A percentile compares a stretch with the other conserved stretches of the same genome.
phyloP scores from a whole-genome alignment of 176 grass and related monocot species.

The Oryza nivara region DNA sequence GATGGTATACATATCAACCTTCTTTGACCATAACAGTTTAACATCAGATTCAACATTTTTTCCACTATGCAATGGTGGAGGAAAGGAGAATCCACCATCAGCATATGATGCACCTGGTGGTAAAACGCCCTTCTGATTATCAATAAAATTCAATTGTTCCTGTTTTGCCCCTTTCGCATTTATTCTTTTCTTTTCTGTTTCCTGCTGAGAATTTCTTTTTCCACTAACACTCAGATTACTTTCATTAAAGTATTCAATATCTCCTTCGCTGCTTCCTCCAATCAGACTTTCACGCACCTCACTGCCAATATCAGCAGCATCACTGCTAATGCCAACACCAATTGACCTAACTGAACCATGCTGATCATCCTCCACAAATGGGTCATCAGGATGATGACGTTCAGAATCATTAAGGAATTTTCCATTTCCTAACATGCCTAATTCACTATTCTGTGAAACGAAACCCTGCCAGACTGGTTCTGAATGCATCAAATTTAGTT shows the following conservation, averaged over 20 bases:
- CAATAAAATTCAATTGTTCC: constrained; percentile 47
- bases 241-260: constrained; percentile 75
- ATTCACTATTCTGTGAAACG: constrained; percentile 83
- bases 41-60: constrained; percentile 52
- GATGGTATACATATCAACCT: constrained; percentile 49
- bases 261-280: constrained; percentile 97
- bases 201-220: constrained; percentile 59
- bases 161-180: constrained; percentile 52
- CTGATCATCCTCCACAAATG: constrained; percentile 96
- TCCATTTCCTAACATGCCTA: constrained; percentile 84
- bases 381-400: constrained; percentile 63
- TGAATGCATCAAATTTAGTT: constrained; percentile 94
- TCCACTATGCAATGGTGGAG: constrained; percentile 63
- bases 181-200: constrained; percentile 56
- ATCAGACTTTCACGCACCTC: constrained; percentile 96
- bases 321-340: constrained; percentile 92
- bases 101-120: constrained; percentile 44
- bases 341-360: constrained; percentile 96
- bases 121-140: constrained; percentile 49
- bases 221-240: constrained; percentile 63
- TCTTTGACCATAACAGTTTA: constrained; percentile 70
- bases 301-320: constrained; percentile 96
- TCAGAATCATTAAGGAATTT: constrained; percentile 60
- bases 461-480: constrained; percentile 99
- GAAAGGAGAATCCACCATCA: constrained; percentile 82